Percentiles rank a stretch among this genome's conserved stretches.
phyloP scores from a whole-genome alignment of 805 yeast genomes.

The Saturnispora ahearnii region DNA sequence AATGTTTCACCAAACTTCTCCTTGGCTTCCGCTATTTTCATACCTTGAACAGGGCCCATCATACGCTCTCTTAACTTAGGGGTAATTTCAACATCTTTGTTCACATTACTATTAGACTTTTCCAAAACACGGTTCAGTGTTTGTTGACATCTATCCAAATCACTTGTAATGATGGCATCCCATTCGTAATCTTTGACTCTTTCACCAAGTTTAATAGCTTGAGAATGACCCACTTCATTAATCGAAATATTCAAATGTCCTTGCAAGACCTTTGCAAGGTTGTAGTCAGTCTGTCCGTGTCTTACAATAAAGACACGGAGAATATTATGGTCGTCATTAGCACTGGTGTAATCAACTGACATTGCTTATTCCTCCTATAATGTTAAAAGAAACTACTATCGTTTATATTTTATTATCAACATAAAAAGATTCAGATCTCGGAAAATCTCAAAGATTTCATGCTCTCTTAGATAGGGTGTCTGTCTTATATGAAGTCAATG shows the following conservation, averaged over 20 bases:
- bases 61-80: conserved; percentile 48
- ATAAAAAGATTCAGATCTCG: not conserved
- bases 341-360: not conserved
- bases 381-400: no score
- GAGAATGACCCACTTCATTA: conserved; percentile 52
- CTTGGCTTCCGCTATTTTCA: conserved; percentile 58
- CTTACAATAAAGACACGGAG: conserved; percentile 51
- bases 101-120: conserved; percentile 2
- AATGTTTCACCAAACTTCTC: conserved; percentile 47
- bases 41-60: conserved; percentile 77
- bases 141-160: conserved; percentile 49
- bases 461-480: not conserved
- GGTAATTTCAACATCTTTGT: conserved; percentile 26
- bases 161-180: conserved; percentile 44
- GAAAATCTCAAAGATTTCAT: not conserved
- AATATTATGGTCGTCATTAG: conserved; percentile 1
- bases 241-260: conserved; percentile 66
- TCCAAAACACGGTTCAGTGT: conserved; percentile 41
- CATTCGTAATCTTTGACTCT: conserved; percentile 32
- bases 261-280: conserved; percentile 59
- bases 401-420: no score
- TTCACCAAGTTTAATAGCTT: conserved; percentile 48
- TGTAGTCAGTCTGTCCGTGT: conserved; percentile 80
- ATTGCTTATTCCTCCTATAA: not conserved
- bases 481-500: no score